A percentile compares a stretch with the other conserved stretches of the same genome.
Conservation (phyloP, 2,329 filamentous ascomycete species). For the Bisporella sp. region DNA sequence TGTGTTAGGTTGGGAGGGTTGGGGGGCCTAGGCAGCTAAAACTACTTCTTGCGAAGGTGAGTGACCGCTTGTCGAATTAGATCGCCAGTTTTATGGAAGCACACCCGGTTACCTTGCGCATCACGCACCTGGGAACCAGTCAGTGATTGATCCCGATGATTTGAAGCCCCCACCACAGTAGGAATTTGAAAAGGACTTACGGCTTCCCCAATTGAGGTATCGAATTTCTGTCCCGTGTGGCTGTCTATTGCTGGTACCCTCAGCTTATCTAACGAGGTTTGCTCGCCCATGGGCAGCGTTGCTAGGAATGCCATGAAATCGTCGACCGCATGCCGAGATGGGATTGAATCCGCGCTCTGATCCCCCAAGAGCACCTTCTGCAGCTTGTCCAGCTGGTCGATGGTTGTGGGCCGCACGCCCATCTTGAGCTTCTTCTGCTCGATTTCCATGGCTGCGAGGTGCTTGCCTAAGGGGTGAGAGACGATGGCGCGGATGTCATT, state of each 20-base stretch:
- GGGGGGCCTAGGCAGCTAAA: too few relatives aligned
- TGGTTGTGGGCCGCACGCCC: conserved; percentile 9
- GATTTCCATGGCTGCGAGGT: conserved; percentile 7
- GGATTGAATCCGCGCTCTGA: conserved; percentile 9
- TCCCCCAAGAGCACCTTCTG: conserved; percentile 8
- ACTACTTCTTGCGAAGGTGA: neutral
- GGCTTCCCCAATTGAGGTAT: conserved; percentile 7
- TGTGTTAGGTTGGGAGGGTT: too few relatives aligned
- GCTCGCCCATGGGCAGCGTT: conserved; percentile 8
- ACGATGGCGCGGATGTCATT: conserved; percentile 11
- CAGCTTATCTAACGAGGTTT: conserved; percentile 8
- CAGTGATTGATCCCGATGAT: too few relatives aligned
- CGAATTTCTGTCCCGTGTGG: conserved; percentile 10
- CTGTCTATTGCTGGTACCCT: conserved; percentile 10
- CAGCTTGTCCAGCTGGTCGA: conserved; percentile 10
- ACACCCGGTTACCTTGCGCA: conserved; percentile 9
- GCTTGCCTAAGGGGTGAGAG: conserved; percentile 9
- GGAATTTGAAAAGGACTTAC: too few relatives aligned
- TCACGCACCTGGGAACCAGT: conserved; percentile 3
- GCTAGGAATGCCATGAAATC: conserved; percentile 10
- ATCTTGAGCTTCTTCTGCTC: conserved; percentile 9
- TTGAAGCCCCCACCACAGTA: too few relatives aligned
- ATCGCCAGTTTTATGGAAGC: conserved; percentile 10
- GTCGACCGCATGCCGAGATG: conserved; percentile 7
- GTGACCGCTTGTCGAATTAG: neutral